Conservation (phyloP, 495 filamentous ascomycete species). For the Talaromyces thailandensis region DNA sequence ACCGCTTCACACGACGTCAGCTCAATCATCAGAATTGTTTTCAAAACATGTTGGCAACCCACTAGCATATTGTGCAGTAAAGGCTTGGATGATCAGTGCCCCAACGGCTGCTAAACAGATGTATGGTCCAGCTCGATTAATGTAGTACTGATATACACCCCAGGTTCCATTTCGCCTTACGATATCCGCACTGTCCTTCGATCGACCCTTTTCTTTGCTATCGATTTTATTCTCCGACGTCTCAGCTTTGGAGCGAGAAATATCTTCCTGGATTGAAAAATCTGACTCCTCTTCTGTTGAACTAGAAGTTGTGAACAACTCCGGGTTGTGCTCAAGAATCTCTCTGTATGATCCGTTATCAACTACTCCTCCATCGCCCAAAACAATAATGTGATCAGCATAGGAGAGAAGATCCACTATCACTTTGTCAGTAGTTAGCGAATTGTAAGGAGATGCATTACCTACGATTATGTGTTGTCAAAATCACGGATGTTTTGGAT, state of each 20-base stretch:
- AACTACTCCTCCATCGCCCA: neutral
- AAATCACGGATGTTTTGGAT: slow-evolving; percentile 15
- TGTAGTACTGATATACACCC: neutral
- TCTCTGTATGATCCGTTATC: neutral
- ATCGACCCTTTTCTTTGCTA: neutral
- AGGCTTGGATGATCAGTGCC: neutral
- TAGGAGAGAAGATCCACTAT: slow-evolving; percentile 7
- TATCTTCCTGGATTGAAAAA: neutral
- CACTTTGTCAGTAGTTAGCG: slow-evolving; percentile 18
- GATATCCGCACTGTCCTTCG: neutral
- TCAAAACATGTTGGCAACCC: slow-evolving; percentile 9
- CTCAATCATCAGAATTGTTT: neutral
- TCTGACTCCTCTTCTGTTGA: neutral
- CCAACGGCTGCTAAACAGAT: neutral
- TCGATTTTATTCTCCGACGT: neutral
- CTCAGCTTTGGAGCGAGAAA: neutral
- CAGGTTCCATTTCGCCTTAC: neutral
- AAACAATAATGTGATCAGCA: neutral
- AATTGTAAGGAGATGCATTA: slow-evolving; percentile 8
- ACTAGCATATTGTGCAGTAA: neutral
- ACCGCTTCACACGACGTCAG: slow-evolving; percentile 10
- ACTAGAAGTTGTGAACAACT: neutral
- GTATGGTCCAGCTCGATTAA: neutral
- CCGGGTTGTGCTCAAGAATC: neutral
- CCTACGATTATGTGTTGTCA: slow-evolving; percentile 24